Evolutionary conservation across 2,329 filamentous ascomycete species (phyloP), one percentile per base, ranked within the genome.

Genomic region (Blastomyces silverae): DNA sequence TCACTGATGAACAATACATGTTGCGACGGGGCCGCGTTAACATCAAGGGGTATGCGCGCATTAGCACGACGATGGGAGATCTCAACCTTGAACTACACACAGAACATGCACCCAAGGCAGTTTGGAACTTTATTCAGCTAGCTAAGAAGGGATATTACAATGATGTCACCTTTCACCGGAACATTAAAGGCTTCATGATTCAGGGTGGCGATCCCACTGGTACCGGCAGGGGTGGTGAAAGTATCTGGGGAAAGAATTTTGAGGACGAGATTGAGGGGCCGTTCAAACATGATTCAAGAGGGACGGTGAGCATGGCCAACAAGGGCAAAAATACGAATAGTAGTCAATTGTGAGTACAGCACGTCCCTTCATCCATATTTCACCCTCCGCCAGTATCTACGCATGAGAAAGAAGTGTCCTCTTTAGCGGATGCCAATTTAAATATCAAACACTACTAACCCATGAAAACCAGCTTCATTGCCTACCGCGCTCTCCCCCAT

Each of bases 271-370:
- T 97, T 67, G 92, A 97, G 20, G 92, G 92, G 0, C 91, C 93
- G 0, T 77, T 92, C 52, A 89, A 88, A n/a, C 94, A 99, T 72
- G 89, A 91, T 72, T 79, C 83, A 0, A 83, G 92, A 37, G 94
- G 94, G 15, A 85, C 92, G 0, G 74, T 95, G 34, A 92, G 89
- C 70, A 99, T 99, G 94, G 94, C 94, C 52, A 99, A 99, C 78
- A 99, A 99, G 75, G 94, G 94, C 65, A 97, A 97, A 74, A 93
- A 97, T 73, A 97, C 93, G 28, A 99, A 99, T 78, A 94, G 90
- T 10, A 91, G 87, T 70, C 94, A 99, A 77, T 99, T 89, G 78
- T 80, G 67, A 73, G 78, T 74, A 17, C 25, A 44, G 48, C 56
- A 37, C 88, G 74, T 10, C 56, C 22, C 11, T 39, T 20, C 22